Evolutionary conservation across 345 rosid genomes (phyloP), one percentile per base, ranked within the genome.

Genomic region (Dimocarpus longan): DNA sequence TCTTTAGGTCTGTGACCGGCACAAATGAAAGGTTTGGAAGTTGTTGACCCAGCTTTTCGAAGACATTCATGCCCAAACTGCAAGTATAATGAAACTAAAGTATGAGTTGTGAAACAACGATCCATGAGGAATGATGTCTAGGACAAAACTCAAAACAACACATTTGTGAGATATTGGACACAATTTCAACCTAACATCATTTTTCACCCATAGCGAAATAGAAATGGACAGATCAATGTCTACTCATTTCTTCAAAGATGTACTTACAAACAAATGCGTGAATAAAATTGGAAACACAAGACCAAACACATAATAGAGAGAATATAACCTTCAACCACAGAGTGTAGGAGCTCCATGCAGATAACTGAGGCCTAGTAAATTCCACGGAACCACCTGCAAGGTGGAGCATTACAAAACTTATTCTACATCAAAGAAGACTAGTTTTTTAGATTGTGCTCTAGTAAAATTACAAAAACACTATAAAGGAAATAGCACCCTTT

Each of bases 321-420:
- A 62, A 79, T 15, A 70, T 70, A 70, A 88, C 93, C 90, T 88
- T 84, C 79, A 79, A 83, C 78, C 78, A 71, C 72, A 76, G 79
- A 59, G 50, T 52, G 75, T 76, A 54, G 26, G 76, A 76, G 43
- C 80, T 73, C 59, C 52, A 18, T 26, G 78, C 66, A 50, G 90
- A 73, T 6, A 82, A 50, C 44, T 72, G 81, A 80, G 76, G 82
- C 24, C 64, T 78, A 80, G 62, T 73, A 24, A 69, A 77, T 76
- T 82, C 87, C 84, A 77, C 18, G 48, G 50, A 10, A 16, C 83
- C 78, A 66, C 83, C 88, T 84, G 84, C 48, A 48, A 75, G 79
- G 66, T 77, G 71, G 48, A 84, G 68, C 73, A 64, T 52, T 19
- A 12, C 18, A 79, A 32, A 10, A 76, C 26, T 18, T 37, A 50